Conservation (phyloP, 345 rosid species). For the Sisymbrium altissimum region DNA sequence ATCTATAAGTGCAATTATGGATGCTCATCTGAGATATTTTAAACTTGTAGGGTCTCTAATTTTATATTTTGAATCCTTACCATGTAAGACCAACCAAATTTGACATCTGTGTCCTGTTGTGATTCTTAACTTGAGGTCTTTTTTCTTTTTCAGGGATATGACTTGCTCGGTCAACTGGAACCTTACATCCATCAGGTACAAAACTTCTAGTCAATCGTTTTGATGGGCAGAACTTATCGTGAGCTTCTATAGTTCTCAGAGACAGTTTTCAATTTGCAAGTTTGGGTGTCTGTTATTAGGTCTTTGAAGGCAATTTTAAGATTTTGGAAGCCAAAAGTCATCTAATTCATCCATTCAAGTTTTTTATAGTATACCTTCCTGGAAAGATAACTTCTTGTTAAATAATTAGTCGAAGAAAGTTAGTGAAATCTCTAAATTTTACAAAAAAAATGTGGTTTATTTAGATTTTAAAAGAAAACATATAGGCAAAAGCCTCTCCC, state of each 20-base stretch:
- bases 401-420: not conserved
- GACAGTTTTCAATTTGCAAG: not conserved
- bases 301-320: not conserved
- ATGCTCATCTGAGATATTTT: conserved; percentile 85
- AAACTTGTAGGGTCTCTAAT: conserved; percentile 53
- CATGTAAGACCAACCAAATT: conserved; percentile 11
- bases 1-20: conserved; percentile 91
- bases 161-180: conserved; percentile 74
- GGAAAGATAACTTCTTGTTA: not conserved
- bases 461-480: not conserved
- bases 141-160: conserved; percentile 57
- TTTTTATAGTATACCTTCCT: no score
- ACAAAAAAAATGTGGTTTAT: not conserved
- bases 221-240: not conserved
- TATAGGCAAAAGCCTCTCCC: not conserved
- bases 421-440: not conserved
- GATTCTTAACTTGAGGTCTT: conserved; percentile 20
- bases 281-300: not conserved
- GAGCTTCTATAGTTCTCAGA: not conserved
- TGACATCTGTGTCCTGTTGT: not conserved
- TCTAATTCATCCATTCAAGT: no score
- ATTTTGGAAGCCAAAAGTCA: not conserved
- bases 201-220: not conserved
- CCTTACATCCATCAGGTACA: conserved; percentile 87
- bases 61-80: conserved; percentile 4